A percentile compares a stretch with the other conserved stretches of the same genome.
Evolutionary conservation across 306 rosid genomes (phyloP).

Genomic region (Inga laurina): DNA sequence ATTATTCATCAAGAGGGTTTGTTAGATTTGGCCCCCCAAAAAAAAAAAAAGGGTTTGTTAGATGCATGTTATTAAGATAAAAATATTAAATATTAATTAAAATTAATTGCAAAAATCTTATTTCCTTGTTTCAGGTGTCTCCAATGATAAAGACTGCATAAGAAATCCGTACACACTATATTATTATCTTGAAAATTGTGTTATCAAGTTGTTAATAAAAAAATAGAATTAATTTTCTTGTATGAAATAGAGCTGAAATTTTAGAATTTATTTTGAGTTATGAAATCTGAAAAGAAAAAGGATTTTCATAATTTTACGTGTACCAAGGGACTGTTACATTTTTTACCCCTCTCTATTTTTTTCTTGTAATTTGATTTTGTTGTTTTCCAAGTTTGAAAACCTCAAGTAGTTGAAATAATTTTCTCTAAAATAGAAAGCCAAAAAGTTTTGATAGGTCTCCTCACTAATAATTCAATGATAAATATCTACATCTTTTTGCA

Average conservation of each 20-base stretch:
- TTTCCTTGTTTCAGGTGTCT: neutral
- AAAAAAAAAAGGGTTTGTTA: no score
- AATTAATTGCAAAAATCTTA: neutral
- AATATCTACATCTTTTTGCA: neutral
- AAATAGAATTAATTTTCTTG: no score
- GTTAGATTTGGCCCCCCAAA: no score
- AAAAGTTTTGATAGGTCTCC: neutral
- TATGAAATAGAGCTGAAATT: no score
- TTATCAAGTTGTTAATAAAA: no score
- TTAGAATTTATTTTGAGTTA: no score
- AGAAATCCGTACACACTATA: no score
- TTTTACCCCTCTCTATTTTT: neutral
- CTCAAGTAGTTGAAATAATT: neutral
- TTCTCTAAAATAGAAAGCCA: neutral
- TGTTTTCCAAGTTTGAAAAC: neutral
- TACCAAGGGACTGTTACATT: neutral
- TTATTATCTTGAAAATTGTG: no score
- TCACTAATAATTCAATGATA: neutral
- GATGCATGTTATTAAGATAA: no score
- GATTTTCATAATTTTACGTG: neutral
- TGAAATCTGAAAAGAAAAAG: neutral
- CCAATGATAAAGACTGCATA: no score
- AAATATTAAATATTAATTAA: neutral
- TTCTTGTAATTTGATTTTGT: neutral
- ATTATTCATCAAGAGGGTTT: neutral